Base-by-base conservation (phyloP, 345 rosid species). In the Bruguiera sexangula region DNA sequence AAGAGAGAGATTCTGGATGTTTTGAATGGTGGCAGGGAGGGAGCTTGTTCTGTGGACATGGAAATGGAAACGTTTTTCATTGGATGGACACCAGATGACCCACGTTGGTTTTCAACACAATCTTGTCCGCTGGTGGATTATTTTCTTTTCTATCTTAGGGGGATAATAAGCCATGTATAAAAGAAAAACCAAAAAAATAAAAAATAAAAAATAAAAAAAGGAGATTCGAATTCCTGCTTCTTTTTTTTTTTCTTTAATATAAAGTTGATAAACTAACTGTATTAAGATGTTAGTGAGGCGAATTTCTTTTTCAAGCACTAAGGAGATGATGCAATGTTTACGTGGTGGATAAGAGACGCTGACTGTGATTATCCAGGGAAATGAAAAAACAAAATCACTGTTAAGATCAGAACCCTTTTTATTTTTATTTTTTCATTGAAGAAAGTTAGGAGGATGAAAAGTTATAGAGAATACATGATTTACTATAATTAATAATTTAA, bases 261-360 rank as follows among this genome's bases (percentile, higher is more conserved):
- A 27, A 27, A 27, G 29, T 27, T 27, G 29, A 27, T 27, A 27
- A 27, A 27, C 29, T 27, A 27, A 2, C 29, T 27, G 29, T 27
- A 27, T 27, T 27, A 27, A 27, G 29, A 27, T 27, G 29, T 2
- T 27, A 1, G 29, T 27, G 27, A 54, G 37, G 37, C 1, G 37
- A 8, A 7, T 34, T 34, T 6, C 7, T 39, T 11, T 9, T 32
- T 39, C 48, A 3, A 3, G 18, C 50, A 43, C 3, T 50, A 32
- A 24, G 48, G 13, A 65, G 68, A 31, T 48, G 0, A 53, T 2
- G 43, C 16, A 0, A 27, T 57, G 8, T 64, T 58, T 59, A 64
- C 32, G 69, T 65, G 69, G 69, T 46, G 32, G 69, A 71, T 71
- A 30, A 29, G 37, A 22, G 13, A 30, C 16, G 63, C 74, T 55